Evolutionary conservation across 176 grass and related monocot species (phyloP), one percentile per base, ranked within the genome.

Genomic region (Guadua angustifolia): DNA sequence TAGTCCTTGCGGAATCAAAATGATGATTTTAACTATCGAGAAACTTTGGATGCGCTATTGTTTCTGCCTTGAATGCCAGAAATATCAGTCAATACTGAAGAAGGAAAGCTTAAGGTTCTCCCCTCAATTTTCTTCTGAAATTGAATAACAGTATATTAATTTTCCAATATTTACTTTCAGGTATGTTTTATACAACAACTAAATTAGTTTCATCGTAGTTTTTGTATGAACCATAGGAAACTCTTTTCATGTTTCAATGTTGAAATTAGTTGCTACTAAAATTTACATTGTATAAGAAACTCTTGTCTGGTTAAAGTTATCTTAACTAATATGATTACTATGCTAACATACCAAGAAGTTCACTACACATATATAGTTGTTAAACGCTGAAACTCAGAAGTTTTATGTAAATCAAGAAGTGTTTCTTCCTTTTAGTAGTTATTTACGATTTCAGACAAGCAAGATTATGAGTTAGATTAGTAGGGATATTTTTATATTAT

Each of bases 201-300:
- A 24, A 59, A n/a, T 22, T 24, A 11, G 21, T 24, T 59, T 9
- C 8, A 5, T 59, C 9, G 3, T 22, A 59, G 1, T 63, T 63
- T 63, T 32, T 60, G 9, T 6, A 63, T 63, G 60, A 63, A 12
- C 12, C 36, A 81, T 57, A 56, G 25, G 65, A 42, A 80, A 69
- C n/a, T 18, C 5, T 80, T 42, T 69, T 25, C 14, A 26, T 44
- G 19, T 49, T 17, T 47, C 1, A 86, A 86, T 16, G 24, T 17
- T 47, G 3, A 86, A 80, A 16, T 38, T 74, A 47, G 69, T 17
- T 85, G 10, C 49, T 46, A 66, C 2, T 21, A 15, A n/a, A 46
- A 25, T 74, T 81, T 87, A 0, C 69, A 7, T 66, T 74, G 35
- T 7, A 39, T 40, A 42, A 70, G n/a, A 56, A 73, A 51, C 0